A percentile compares a stretch with the other conserved stretches of the same genome.
Conservation (phyloP, 345 rosid species). For the Syzygium jambos region DNA sequence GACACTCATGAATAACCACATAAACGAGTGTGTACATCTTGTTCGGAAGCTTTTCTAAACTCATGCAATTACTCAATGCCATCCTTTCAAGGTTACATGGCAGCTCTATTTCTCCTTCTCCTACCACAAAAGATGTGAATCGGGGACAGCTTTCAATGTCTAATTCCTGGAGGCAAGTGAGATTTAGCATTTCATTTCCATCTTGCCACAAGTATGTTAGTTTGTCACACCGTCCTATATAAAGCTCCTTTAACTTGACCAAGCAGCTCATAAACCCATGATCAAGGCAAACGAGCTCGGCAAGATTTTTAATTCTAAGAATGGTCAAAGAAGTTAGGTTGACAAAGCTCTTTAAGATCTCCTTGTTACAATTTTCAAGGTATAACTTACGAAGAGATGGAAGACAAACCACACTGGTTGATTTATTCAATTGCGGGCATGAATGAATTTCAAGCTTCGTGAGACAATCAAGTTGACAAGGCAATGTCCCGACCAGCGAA, state of each 20-base stretch:
- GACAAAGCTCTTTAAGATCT: not conserved
- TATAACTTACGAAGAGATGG: not conserved
- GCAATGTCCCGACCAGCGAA: not conserved
- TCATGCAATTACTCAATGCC: not conserved
- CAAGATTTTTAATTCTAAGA: not conserved
- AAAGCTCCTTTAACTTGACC: not conserved
- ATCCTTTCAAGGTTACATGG: not conserved
- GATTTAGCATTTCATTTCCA: not conserved
- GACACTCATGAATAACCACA: not conserved
- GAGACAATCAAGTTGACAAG: not conserved
- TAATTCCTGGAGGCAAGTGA: not conserved
- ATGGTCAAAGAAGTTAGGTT: not conserved
- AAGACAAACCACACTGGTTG: not conserved
- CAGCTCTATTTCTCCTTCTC: not conserved
- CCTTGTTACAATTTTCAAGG: not conserved
- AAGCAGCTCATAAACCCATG: not conserved
- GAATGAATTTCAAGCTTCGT: not conserved
- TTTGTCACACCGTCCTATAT: not conserved
- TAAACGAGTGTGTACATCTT: not conserved
- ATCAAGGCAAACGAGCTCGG: not conserved
- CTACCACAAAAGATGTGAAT: not conserved
- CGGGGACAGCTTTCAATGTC: not conserved
- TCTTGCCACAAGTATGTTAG: not conserved
- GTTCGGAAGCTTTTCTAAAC: not conserved
- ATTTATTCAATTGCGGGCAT: not conserved